A percentile compares a stretch with the other conserved stretches of the same genome.
Evolutionary conservation across 306 rosid genomes (phyloP).

Genomic region (Echinosophora koreensis): DNA sequence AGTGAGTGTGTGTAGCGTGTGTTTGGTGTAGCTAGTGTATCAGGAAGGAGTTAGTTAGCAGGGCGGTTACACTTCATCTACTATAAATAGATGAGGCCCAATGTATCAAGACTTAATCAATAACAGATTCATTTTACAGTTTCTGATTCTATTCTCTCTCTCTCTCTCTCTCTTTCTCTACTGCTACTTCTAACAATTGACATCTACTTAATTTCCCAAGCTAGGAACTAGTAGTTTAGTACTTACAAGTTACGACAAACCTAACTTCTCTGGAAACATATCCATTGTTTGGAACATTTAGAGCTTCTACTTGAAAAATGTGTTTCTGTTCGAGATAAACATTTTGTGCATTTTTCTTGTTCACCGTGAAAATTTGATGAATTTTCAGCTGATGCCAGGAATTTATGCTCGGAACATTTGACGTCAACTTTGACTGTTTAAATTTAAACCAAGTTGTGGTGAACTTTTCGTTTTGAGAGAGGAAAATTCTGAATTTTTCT

Average conservation of each 20-base stretch:
- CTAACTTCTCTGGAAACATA: background rate
- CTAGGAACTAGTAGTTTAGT: slow-evolving; percentile 26
- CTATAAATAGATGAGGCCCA: too few relatives aligned
- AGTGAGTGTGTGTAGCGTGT: too few relatives aligned
- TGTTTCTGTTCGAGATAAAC: slow-evolving; percentile 34
- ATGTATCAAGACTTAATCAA: too few relatives aligned
- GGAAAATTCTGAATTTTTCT: too few relatives aligned
- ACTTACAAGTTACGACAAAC: background rate
- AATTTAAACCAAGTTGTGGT: background rate
- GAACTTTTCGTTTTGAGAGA: background rate
- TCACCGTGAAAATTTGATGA: slow-evolving; percentile 25
- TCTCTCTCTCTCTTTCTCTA: too few relatives aligned
- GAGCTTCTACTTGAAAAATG: slow-evolving; percentile 24
- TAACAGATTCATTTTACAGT: too few relatives aligned
- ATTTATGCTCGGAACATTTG: background rate
- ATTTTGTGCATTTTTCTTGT: slow-evolving; percentile 25
- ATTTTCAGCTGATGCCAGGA: slow-evolving; percentile 17
- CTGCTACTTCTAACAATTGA: too few relatives aligned
- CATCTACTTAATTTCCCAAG: background rate
- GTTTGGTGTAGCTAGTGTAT: too few relatives aligned
- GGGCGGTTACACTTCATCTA: too few relatives aligned
- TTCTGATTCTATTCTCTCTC: too few relatives aligned
- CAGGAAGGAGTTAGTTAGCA: too few relatives aligned
- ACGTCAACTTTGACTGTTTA: slow-evolving; percentile 20
- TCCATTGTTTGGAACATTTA: slow-evolving; percentile 16